Percentiles rank a stretch among this genome's conserved stretches.
These are phyloP conservation scores for Puccinia polysora DNA, from an alignment of 1,284 basidiomycete genomes.

Conservation along the genomic window DNA sequence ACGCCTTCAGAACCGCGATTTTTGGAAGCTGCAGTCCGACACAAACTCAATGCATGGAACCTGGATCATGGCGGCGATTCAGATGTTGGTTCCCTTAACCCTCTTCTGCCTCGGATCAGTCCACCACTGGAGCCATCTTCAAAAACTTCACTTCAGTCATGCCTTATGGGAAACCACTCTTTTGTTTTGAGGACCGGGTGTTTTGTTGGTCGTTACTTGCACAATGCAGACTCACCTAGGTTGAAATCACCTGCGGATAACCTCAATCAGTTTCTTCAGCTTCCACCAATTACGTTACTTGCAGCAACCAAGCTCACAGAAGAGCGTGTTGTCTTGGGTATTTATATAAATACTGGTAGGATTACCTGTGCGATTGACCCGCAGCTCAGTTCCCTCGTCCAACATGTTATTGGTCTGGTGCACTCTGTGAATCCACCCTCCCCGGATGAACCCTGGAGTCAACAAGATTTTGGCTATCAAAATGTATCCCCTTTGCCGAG, in stretches of 20 bases:
- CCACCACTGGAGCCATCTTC: not conserved
- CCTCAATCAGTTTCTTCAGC: constrained; percentile 16
- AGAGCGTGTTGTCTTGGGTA: not conserved
- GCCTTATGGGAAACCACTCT: constrained; percentile 16
- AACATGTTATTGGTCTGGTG: constrained; percentile 13
- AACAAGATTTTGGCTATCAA: not conserved
- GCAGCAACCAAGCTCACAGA: constrained; percentile 1
- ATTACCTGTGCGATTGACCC: constrained; percentile 15
- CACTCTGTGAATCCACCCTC: constrained; percentile 9
- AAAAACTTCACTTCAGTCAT: not conserved
- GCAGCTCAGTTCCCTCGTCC: constrained; percentile 23
- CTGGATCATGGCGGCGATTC: constrained; percentile 26
- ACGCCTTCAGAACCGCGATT: not conserved
- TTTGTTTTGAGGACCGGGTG: constrained; percentile 13
- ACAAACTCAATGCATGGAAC: constrained; percentile 14
- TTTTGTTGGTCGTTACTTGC: constrained; percentile 14
- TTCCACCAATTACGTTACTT: constrained; percentile 24
- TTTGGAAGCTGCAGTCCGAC: not conserved
- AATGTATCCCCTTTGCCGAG: not conserved
- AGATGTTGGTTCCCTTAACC: constrained; percentile 8
- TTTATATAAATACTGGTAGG: constrained; percentile 15
- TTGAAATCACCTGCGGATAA: not conserved
- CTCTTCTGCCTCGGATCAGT: constrained; percentile 3
- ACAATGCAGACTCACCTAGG: constrained; percentile 1
- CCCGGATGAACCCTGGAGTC: not conserved